These are phyloP conservation scores for Candida krabiensis DNA, from an alignment of 805 yeast species.

Conservation along the genomic window DNA sequence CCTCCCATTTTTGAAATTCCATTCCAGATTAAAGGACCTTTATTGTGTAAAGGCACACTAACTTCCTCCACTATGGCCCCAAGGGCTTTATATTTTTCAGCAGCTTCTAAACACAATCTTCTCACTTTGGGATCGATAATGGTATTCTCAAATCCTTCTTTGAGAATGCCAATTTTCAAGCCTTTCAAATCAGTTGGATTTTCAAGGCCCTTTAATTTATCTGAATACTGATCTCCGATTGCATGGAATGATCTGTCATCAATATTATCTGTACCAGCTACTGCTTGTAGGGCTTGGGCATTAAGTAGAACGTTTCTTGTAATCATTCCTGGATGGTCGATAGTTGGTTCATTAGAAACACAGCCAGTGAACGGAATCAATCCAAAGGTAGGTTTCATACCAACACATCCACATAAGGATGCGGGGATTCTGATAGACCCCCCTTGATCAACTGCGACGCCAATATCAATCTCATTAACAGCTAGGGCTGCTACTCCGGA, in stretches of 20 bases:
- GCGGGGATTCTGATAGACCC: conserved; percentile 52
- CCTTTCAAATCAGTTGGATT: conserved; percentile 28
- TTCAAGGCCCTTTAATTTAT: conserved; percentile 23
- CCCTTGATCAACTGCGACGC: conserved; percentile 38
- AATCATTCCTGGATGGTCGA: conserved; percentile 38
- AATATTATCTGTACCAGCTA: conserved; percentile 36
- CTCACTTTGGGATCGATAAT: conserved; percentile 31
- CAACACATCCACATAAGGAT: conserved; percentile 29
- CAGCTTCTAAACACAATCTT: conserved; percentile 26
- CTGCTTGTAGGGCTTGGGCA: conserved; percentile 31
- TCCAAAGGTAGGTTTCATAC: conserved; percentile 52
- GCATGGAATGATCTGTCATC: conserved; percentile 28
- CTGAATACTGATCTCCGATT: conserved; percentile 12
- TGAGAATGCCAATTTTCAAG: conserved; percentile 33
- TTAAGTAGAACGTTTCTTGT: conserved; percentile 35
- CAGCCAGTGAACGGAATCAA: conserved; percentile 38
- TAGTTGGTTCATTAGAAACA: conserved; percentile 33
- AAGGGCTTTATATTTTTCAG: conserved; percentile 27
- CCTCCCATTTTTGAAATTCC: conserved; percentile 29
- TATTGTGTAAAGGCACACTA: conserved; percentile 35
- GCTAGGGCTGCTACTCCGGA: conserved; percentile 46
- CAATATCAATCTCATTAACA: conserved; percentile 41
- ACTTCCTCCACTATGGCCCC: conserved; percentile 37
- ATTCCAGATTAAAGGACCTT: conserved; percentile 39
- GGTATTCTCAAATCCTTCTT: conserved; percentile 34